Base-by-base conservation (phyloP, 805 yeast genomes). In the Cyberlindnera petersonii region DNA sequence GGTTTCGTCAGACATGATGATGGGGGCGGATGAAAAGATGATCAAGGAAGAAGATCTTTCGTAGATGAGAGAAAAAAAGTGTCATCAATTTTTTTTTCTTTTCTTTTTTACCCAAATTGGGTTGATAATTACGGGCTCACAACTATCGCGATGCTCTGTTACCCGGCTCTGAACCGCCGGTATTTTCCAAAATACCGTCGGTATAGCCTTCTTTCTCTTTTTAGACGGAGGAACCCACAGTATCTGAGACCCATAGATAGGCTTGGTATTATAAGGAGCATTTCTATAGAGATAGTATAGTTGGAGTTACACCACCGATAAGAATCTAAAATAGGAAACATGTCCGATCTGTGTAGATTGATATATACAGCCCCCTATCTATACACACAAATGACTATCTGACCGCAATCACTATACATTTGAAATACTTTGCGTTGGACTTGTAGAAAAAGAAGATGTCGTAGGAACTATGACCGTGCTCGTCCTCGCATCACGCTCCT, bases 1-100 rank as follows among this genome's bases (percentile, higher is more conserved):
- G 21, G 44, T 34, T 18, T 40, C n/a, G n/a, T n/a, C 51, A 42
- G 58, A 48, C 58, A 54, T 54, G 11, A 17, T 26, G 30, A 4
- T 5, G 15, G 16, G 19, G 10, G 27, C 19, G 16, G 16, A 16
- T 17, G n/a, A 30, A 24, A 4, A 6, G 26, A 9, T 30, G 32
- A 30, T 15, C 9, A 15, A 14, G 32, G n/a, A 17, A 20, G 33
- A n/a, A n/a, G n/a, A n/a, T n/a, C n/a, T n/a, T n/a, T n/a, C n/a
- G n/a, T n/a, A n/a, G n/a, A n/a, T n/a, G n/a, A 31, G 26, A 31
- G 24, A 16, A 9, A 33, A 23, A 24, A 13, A 28, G 15, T 30
- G 40, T 27, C 30, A 27, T 26, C 7, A 28, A 22, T 26, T 28
- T 35, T 34, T 28, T 28, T 28, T 23, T 13, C 6, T 15, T 24